Base-by-base conservation (phyloP, 495 filamentous ascomycete genomes). In the Penicillium robsamsonii region DNA sequence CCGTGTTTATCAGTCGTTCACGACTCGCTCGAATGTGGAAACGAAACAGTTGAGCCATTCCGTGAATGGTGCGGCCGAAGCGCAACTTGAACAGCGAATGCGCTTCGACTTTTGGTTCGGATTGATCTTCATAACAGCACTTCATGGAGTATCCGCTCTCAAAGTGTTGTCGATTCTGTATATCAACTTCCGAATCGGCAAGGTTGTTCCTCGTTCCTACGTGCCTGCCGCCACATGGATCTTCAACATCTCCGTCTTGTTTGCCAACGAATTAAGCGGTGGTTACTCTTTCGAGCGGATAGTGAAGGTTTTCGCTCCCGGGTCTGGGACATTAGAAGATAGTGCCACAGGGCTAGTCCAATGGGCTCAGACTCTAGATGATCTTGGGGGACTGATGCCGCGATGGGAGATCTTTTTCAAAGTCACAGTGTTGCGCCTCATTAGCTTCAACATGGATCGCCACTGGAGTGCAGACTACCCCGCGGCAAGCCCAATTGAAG, bases 341-440 rank as follows among this genome's bases (percentile, higher is more conserved):
- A 71, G 74, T 44, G 64, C 72, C 0, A 57, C 79, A 2, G 31
- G 63, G 7, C 59, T 84, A 46, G 64, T 83, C 1, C 71, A 74
- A 46, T 87, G 85, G 78, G 91, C 83, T 5, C 68, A 72, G 24
- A 84, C 79, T 72, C 69, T 96, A 9, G 92, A 97, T 70, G 75
- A 75, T 40, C 83, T 88, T 59, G 87, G 92, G 12, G 94, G 94
- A 6, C 70, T 99, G 20, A 84, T 92, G 65, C 77, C 87, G 3
- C 81, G 92, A 56, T 99, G 94, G 94, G 90, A 96, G 68, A 84
- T 99, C 33, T 81, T 94, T 12, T 99, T 99, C 81, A 99, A 97
- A 62, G 83, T 99, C 57, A 97, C 94, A n/a, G 82, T 96, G 6
- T 75, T 99, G 40, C 84, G 94, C 22, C 75, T 97, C 41, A 91